A percentile compares a stretch with the other conserved stretches of the same genome.
phyloP scores from a whole-genome alignment of 1,139 yeast species.

The Blastobotrys elegans region DNA sequence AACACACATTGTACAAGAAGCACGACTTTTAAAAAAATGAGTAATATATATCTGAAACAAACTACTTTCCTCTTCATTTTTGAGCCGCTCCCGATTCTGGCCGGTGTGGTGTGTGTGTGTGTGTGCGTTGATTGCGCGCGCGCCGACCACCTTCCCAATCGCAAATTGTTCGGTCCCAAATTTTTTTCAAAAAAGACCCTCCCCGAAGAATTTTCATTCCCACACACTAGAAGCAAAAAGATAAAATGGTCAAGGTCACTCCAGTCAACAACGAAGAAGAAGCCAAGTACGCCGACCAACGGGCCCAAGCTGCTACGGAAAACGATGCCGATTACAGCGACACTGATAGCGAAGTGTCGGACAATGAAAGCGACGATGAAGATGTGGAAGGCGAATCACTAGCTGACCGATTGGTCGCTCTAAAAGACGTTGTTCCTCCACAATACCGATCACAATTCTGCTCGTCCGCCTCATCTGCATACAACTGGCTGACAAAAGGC shows the following conservation, averaged over 20 bases:
- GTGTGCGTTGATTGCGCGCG: too few relatives aligned
- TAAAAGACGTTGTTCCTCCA: slow-evolving; percentile 89
- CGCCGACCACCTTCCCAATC: not conserved
- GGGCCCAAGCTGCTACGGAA: slow-evolving; percentile 27
- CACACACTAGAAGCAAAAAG: not conserved
- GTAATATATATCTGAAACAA: too few relatives aligned
- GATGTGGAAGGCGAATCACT: slow-evolving; percentile 79
- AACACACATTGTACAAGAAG: slow-evolving; percentile 26
- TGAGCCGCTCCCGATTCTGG: too few relatives aligned
- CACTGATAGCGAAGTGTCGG: slow-evolving; percentile 38
- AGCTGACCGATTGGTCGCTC: slow-evolving; percentile 80
- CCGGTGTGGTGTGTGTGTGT: too few relatives aligned
- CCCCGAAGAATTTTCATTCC: not conserved
- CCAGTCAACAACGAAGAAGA: slow-evolving; percentile 47
- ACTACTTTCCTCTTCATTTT: too few relatives aligned
- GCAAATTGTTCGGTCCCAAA: not conserved
- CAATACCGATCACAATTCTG: slow-evolving; percentile 58
- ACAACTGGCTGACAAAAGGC: slow-evolving; percentile 36
- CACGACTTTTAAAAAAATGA: not conserved
- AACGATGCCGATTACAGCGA: slow-evolving; percentile 33
- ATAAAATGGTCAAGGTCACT: slow-evolving; percentile 65
- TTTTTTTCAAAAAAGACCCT: too few relatives aligned
- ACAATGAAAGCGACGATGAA: slow-evolving; percentile 64
- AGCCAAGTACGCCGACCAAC: slow-evolving; percentile 39
- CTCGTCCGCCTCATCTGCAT: slow-evolving; percentile 30